Percentiles rank a stretch among this genome's conserved stretches.
Evolutionary conservation across 768 basidiomycete species (phyloP).

Genomic region (Cantharellus cinnabarinus): DNA sequence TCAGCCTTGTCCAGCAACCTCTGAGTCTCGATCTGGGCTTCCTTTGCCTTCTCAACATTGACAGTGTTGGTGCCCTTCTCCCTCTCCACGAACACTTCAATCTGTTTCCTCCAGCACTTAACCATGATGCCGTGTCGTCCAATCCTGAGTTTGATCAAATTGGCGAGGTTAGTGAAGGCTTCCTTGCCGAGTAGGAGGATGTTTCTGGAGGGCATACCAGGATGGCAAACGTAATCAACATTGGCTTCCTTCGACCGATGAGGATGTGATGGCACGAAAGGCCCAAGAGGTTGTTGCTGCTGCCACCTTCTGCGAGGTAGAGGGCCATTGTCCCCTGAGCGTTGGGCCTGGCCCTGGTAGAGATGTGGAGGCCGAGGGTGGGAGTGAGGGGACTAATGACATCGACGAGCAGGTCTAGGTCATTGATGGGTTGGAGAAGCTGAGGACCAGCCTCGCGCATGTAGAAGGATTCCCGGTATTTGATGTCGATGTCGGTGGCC

Average conservation of each 20-base stretch:
- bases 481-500: constrained; percentile 6
- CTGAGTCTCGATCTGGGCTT: constrained; percentile 5
- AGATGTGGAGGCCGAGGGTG: constrained; percentile 2
- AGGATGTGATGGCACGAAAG: constrained; percentile 1
- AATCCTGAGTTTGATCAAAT: constrained; percentile 5
- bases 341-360: not conserved
- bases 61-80: not conserved
- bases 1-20: constrained; percentile 4
- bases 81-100: not conserved
- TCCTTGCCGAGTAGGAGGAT: constrained; percentile 10
- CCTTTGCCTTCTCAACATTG: constrained; percentile 1
- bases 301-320: constrained; percentile 17
- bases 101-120: not conserved
- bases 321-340: constrained; percentile 6
- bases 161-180: constrained; percentile 6
- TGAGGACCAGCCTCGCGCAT: constrained; percentile 1
- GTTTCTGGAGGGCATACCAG: not conserved
- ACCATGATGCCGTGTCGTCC: constrained; percentile 1
- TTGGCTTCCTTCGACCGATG: constrained; percentile 6
- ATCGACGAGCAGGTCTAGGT: constrained; percentile 4
- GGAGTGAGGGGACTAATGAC: constrained; percentile 5
- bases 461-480: constrained; percentile 7
- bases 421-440: constrained; percentile 7
- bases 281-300: constrained; percentile 15
- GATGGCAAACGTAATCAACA: not conserved